Percentiles rank a stretch among this genome's conserved stretches.
These are phyloP conservation scores for Ceratobasidium sp. DNA, from an alignment of 1,284 basidiomycete genomes.

Conservation along the genomic window DNA sequence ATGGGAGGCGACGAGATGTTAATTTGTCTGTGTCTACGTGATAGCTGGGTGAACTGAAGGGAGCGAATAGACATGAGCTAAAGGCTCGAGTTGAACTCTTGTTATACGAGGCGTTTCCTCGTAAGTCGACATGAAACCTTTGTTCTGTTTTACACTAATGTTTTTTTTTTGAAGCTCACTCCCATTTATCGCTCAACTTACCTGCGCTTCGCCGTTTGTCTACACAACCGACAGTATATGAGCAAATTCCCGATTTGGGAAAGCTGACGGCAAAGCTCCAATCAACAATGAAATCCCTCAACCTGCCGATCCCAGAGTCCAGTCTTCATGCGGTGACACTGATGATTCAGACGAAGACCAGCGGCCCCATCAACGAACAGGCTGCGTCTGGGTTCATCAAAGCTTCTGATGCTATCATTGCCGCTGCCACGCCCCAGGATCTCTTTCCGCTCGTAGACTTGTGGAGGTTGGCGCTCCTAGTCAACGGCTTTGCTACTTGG, in stretches of 20 bases:
- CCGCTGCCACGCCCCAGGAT: conserved; percentile 64
- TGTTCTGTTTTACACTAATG: neutral
- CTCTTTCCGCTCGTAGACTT: conserved; percentile 87
- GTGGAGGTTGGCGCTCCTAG: conserved; percentile 81
- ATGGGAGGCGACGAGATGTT: neutral
- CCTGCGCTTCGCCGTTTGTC: conserved; percentile 72
- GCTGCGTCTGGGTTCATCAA: neutral
- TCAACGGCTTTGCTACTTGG: conserved; percentile 66
- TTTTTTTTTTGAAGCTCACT: conserved; percentile 67
- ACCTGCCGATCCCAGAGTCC: neutral
- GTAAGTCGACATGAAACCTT: conserved; percentile 58
- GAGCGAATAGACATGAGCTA: conserved; percentile 73
- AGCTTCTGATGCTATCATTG: conserved; percentile 61
- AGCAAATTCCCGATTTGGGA: conserved; percentile 60
- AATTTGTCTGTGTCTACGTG: neutral
- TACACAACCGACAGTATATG: conserved; percentile 79
- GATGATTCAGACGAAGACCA: neutral
- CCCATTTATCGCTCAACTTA: conserved; percentile 71
- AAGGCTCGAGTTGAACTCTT: conserved; percentile 75
- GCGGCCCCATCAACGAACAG: neutral
- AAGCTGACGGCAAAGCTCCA: conserved; percentile 22
- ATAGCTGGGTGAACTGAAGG: conserved; percentile 76
- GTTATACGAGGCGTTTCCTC: conserved; percentile 78
- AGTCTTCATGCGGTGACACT: neutral
- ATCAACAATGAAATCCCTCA: conserved; percentile 3